These are phyloP conservation scores for Sicyos edulis DNA, from an alignment of 306 rosid species.

Conservation along the genomic window DNA sequence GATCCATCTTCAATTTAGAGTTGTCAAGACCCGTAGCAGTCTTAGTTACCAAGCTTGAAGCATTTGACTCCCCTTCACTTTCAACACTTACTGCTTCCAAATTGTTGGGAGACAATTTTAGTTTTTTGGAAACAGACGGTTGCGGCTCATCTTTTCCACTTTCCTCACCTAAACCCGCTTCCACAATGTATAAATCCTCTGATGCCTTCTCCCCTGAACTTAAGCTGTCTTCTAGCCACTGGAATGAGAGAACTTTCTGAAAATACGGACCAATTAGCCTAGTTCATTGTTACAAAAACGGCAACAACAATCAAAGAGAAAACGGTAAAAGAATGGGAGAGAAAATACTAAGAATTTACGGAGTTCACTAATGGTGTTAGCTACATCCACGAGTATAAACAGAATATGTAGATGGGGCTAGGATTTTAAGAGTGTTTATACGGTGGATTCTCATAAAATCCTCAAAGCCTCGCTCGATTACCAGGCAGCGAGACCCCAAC, in stretches of 20 bases:
- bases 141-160: constrained; percentile 29
- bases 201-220: constrained; percentile 60
- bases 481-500: too few relatives aligned
- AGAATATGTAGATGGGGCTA: too few relatives aligned
- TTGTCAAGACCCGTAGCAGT: constrained; percentile 26
- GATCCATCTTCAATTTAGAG: constrained; percentile 22
- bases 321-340: too few relatives aligned
- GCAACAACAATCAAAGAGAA: too few relatives aligned
- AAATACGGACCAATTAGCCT: neutral
- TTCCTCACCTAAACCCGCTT: constrained; percentile 35
- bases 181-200: constrained; percentile 52
- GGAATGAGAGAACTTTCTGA: constrained; percentile 59
- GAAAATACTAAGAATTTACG: too few relatives aligned
- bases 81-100: constrained; percentile 25
- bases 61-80: constrained; percentile 20
- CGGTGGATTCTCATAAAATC: too few relatives aligned
- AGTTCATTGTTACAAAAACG: neutral
- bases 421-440: too few relatives aligned
- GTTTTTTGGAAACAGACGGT: constrained; percentile 38
- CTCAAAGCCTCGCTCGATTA: too few relatives aligned
- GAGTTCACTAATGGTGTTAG: too few relatives aligned
- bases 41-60: constrained; percentile 21
- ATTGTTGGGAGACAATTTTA: constrained; percentile 34
- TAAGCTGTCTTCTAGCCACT: constrained; percentile 84
- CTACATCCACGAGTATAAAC: too few relatives aligned